A percentile compares a stretch with the other conserved stretches of the same genome.
These are phyloP conservation scores for Leucosporidium scottii DNA, from an alignment of 768 basidiomycete genomes.

Conservation along the genomic window DNA sequence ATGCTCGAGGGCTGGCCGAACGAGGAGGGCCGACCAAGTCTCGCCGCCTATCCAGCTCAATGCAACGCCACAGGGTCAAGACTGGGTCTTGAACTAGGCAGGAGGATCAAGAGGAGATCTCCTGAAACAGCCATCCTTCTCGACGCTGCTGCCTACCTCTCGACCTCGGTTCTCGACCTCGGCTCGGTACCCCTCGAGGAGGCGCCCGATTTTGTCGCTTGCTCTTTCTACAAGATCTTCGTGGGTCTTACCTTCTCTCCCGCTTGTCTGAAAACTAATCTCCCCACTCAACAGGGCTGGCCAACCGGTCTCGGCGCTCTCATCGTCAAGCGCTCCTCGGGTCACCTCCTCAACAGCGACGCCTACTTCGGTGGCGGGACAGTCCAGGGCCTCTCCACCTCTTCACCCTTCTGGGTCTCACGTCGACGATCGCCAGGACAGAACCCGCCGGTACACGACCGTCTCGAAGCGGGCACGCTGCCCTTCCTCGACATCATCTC, in stretches of 20 bases:
- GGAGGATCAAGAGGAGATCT: slow-evolving; percentile 16
- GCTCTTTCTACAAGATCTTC: slow-evolving; percentile 38
- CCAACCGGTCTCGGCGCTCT: slow-evolving; percentile 37
- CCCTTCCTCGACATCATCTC: slow-evolving; percentile 35
- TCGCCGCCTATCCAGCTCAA: slow-evolving; percentile 34
- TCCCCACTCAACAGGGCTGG: slow-evolving; percentile 23
- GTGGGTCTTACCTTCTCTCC: neutral
- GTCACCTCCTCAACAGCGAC: slow-evolving; percentile 10
- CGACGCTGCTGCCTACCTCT: slow-evolving; percentile 36
- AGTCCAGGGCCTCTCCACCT: slow-evolving; percentile 28
- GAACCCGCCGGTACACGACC: slow-evolving; percentile 6
- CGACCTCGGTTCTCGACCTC: slow-evolving; percentile 30
- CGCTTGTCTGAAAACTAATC: neutral
- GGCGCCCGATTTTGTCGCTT: slow-evolving; percentile 35
- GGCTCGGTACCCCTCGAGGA: slow-evolving; percentile 8
- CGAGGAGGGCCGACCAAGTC: slow-evolving; percentile 2
- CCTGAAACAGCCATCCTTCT: slow-evolving; percentile 23
- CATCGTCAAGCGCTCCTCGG: slow-evolving; percentile 28
- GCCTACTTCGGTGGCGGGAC: slow-evolving; percentile 37
- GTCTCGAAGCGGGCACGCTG: slow-evolving; percentile 35
- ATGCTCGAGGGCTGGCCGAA: neutral
- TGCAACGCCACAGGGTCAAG: slow-evolving; percentile 37
- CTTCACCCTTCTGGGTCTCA: slow-evolving; percentile 6
- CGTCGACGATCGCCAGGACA: neutral
- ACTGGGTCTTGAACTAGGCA: slow-evolving; percentile 14